A percentile compares a stretch with the other conserved stretches of the same genome.
Evolutionary conservation across 768 basidiomycete species (phyloP).

Genomic region (Lentinula sp.): DNA sequence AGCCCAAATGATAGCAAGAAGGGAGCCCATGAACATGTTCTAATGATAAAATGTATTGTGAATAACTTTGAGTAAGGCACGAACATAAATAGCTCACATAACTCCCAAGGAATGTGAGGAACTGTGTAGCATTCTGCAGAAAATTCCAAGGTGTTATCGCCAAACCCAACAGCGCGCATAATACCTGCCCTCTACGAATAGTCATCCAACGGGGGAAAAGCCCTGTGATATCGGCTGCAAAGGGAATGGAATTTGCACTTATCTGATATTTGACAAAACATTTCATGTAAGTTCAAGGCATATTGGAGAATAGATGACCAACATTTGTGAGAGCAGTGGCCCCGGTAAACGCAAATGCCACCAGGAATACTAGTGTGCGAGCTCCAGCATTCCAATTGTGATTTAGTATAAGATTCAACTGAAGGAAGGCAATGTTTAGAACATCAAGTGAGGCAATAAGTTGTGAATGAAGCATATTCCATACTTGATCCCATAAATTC

Average conservation of each 20-base stretch:
- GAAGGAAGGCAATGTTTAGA: too few species aligned
- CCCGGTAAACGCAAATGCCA: slow-evolving; percentile 12
- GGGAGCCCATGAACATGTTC: slow-evolving; percentile 4
- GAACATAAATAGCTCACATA: neutral
- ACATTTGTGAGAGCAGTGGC: slow-evolving; percentile 13
- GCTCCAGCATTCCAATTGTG: slow-evolving; percentile 13
- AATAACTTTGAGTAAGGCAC: neutral
- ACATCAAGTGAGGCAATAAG: too few species aligned
- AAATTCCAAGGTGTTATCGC: slow-evolving; percentile 19
- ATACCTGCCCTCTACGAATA: slow-evolving; percentile 16
- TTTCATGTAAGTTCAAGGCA: too few species aligned
- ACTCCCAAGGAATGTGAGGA: neutral
- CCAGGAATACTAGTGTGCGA: slow-evolving; percentile 15
- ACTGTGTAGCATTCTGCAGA: slow-evolving; percentile 4
- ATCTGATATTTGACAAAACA: neutral
- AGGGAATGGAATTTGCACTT: slow-evolving; percentile 10
- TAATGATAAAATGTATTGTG: neutral
- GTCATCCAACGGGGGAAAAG: slow-evolving; percentile 15
- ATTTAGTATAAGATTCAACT: slow-evolving; percentile 8
- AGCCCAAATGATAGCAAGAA: neutral
- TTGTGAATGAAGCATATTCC: too few species aligned
- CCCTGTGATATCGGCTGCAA: slow-evolving; percentile 16
- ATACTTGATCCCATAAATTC: slow-evolving; percentile 11
- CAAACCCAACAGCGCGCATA: slow-evolving; percentile 15
- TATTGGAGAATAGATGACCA: neutral